A percentile compares a stretch with the other conserved stretches of the same genome.
Evolutionary conservation across 2,329 filamentous ascomycete species (phyloP).

Genomic region (Epichloe sibirici): DNA sequence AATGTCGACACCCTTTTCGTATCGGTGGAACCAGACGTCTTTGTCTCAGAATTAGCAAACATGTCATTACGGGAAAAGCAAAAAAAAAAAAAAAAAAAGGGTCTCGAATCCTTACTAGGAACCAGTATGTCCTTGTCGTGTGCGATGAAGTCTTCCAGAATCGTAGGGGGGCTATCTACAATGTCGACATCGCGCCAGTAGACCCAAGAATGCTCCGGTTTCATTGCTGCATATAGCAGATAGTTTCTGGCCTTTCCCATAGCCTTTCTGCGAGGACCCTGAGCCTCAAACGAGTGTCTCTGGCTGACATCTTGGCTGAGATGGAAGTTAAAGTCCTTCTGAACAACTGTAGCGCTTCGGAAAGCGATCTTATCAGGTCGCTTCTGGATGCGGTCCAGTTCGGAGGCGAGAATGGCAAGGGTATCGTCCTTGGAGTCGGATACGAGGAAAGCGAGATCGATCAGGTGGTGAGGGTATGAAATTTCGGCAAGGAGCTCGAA

Average conservation of each 20-base stretch:
- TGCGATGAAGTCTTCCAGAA: constrained; percentile 89
- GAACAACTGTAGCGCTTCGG: constrained; percentile 68
- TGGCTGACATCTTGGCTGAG: constrained; percentile 71
- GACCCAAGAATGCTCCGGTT: constrained; percentile 93
- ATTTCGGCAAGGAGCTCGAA: constrained; percentile 86
- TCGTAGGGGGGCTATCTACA: constrained; percentile 72
- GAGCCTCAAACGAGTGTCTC: constrained; percentile 74
- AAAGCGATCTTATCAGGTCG: constrained; percentile 72
- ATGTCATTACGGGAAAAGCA: background rate
- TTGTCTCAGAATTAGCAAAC: constrained; percentile 15
- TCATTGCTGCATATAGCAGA: constrained; percentile 69
- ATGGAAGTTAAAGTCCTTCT: constrained; percentile 78
- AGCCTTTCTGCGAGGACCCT: constrained; percentile 78
- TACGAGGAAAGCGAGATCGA: constrained; percentile 90
- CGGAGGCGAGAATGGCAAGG: constrained; percentile 68
- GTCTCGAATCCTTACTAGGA: constrained; percentile 56
- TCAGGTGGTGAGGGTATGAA: constrained; percentile 88
- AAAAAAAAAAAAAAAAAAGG: too few relatives aligned
- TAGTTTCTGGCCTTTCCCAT: constrained; percentile 91
- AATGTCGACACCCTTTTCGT: constrained; percentile 68
- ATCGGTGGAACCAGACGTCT: constrained; percentile 98
- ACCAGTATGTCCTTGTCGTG: constrained; percentile 90
- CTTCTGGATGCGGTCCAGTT: constrained; percentile 80
- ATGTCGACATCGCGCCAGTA: constrained; percentile 99
- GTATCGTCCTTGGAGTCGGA: constrained; percentile 89